phyloP scores from a whole-genome alignment of 2,329 filamentous ascomycete species.

The Fusarium denticulatum region DNA sequence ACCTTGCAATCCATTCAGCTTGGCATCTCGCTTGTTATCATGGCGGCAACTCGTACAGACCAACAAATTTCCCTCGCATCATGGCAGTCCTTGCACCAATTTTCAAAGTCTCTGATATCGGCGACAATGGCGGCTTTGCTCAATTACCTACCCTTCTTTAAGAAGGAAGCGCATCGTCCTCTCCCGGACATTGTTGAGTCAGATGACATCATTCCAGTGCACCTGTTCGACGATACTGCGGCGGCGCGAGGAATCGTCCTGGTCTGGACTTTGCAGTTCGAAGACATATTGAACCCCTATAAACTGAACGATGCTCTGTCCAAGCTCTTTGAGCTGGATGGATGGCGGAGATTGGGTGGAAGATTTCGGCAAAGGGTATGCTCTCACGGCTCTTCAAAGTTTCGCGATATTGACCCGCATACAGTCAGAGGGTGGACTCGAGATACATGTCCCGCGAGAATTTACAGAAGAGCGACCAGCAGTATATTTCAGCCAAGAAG shows the following conservation, averaged over 20 bases:
- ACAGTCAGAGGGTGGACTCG: conserved; percentile 5
- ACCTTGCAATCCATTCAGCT: neutral
- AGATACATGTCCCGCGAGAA: conserved; percentile 5
- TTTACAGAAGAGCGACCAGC: neutral
- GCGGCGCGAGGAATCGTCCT: conserved; percentile 11
- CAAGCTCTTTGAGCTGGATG: neutral
- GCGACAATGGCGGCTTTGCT: neutral
- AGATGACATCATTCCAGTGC: conserved; percentile 24
- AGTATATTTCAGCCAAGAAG: conserved; percentile 8
- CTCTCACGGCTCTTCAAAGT: accelerated
- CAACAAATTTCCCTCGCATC: neutral
- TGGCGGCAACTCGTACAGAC: neutral
- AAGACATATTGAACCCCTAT: conserved; percentile 8
- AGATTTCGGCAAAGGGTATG: conserved; percentile 16
- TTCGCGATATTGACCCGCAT: neutral
- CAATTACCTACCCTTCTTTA: conserved; percentile 7
- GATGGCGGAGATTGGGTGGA: conserved; percentile 18
- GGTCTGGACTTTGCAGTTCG: conserved; percentile 24
- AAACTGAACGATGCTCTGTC: conserved; percentile 2
- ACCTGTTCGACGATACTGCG: conserved; percentile 18
- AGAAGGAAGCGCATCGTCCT: neutral
- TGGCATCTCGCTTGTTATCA: neutral
- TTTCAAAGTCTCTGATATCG: neutral
- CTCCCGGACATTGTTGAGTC: neutral
- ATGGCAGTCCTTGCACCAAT: neutral